Conservation (phyloP, 2,329 filamentous ascomycete genomes). For the Colletotrichum higginsianum region DNA sequence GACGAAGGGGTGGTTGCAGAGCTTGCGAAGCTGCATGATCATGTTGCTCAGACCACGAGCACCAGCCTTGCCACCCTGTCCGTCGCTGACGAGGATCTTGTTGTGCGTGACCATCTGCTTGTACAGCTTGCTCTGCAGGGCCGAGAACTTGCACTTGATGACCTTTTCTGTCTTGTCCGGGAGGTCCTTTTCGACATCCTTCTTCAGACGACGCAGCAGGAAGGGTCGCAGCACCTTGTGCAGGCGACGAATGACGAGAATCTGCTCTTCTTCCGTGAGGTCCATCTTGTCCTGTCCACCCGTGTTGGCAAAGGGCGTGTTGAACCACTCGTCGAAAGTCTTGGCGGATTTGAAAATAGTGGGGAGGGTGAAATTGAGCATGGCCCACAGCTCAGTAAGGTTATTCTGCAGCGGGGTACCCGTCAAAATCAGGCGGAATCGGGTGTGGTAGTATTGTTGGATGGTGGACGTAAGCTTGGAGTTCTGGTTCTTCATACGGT, state of each 20-base stretch:
- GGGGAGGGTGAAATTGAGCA: constrained; percentile 97
- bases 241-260: constrained; percentile 96
- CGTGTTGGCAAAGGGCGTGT: constrained; percentile 98
- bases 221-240: constrained; percentile 98
- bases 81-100: constrained; percentile 93
- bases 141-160: constrained; percentile 98
- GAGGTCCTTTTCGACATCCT: constrained; percentile 98
- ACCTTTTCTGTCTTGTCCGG: constrained; percentile 99
- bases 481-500: constrained; percentile 98
- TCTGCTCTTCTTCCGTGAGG: constrained; percentile 98
- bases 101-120: constrained; percentile 98
- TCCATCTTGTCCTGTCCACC: constrained; percentile 99
- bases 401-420: constrained; percentile 99
- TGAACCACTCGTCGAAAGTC: constrained; percentile 99
- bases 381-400: constrained; percentile 93
- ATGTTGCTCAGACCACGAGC: constrained; percentile 98
- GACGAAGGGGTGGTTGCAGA: constrained; percentile 99
- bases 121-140: constrained; percentile 93
- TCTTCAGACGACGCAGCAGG: constrained; percentile 97
- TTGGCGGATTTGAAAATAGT: constrained; percentile 99
- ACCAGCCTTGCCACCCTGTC: constrained; percentile 94
- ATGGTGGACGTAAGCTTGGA: constrained; percentile 97
- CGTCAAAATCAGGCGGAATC: constrained; percentile 96
- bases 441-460: constrained; percentile 93
- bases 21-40: constrained; percentile 99